Evolutionary conservation across 2,329 filamentous ascomycete species (phyloP).

Genomic region (Verticillium klebahnii): DNA sequence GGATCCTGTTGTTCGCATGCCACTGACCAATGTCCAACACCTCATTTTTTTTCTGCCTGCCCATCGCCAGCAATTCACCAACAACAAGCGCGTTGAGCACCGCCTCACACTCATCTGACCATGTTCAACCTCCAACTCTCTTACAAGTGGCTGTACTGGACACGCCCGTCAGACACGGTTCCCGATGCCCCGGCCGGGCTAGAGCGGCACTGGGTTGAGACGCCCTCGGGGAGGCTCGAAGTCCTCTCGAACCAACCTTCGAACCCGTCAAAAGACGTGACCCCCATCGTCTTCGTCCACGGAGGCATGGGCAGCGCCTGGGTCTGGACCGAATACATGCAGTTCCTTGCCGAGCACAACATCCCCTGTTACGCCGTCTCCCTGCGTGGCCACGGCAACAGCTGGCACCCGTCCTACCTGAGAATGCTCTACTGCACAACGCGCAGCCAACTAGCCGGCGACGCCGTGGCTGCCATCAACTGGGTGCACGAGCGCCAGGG

Average conservation of each 20-base stretch:
- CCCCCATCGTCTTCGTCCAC: slow-evolving; percentile 47
- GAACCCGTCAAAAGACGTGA: slow-evolving; percentile 5
- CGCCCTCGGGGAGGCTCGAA: slow-evolving; percentile 41
- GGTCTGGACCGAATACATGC: slow-evolving; percentile 49
- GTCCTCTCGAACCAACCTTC: slow-evolving; percentile 37
- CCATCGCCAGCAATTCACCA: neutral
- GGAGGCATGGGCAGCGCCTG: slow-evolving; percentile 50
- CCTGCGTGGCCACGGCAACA: slow-evolving; percentile 46
- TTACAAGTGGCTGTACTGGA: slow-evolving; percentile 26
- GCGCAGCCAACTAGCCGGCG: slow-evolving; percentile 34
- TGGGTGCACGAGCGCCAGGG: slow-evolving; percentile 28
- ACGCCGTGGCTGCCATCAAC: slow-evolving; percentile 37
- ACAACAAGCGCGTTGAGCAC: neutral
- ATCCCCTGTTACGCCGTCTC: slow-evolving; percentile 49
- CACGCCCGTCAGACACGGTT: slow-evolving; percentile 17
- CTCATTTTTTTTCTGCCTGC: neutral
- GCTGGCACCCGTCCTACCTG: slow-evolving; percentile 44
- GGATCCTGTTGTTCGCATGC: neutral
- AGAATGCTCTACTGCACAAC: slow-evolving; percentile 42
- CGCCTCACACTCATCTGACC: neutral
- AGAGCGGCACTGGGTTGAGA: slow-evolving; percentile 37
- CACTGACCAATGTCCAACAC: neutral
- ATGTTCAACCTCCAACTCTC: slow-evolving; percentile 23
- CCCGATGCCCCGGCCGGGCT: slow-evolving; percentile 32
- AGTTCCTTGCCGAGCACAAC: slow-evolving; percentile 36